A percentile compares a stretch with the other conserved stretches of the same genome.
These are phyloP conservation scores for Hanseniaspora gamundiae DNA, from an alignment of 1,139 yeast species.

Conservation along the genomic window DNA sequence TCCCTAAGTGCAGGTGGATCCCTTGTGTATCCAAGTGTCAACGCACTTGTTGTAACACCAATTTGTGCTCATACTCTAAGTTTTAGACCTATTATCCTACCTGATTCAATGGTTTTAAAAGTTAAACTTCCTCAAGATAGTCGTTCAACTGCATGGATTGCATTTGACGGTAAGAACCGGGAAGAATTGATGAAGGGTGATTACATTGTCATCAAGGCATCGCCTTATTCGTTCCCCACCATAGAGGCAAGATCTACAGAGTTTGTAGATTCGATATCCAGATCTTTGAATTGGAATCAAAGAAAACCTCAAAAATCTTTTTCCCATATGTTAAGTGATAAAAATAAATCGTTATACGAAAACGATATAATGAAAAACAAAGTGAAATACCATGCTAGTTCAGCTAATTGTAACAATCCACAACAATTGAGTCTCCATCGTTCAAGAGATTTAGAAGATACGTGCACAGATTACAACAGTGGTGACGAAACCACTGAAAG, in stretches of 20 bases:
- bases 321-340: constrained; percentile 37
- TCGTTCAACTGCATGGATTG: constrained; percentile 76
- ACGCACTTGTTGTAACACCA: constrained; percentile 82
- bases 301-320: constrained; percentile 76
- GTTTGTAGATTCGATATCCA: constrained; percentile 70
- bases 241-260: constrained; percentile 65
- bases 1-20: constrained; percentile 87
- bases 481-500: neutral
- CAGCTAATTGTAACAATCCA: neutral
- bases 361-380: constrained; percentile 8
- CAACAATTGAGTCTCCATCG: neutral
- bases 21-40: constrained; percentile 78
- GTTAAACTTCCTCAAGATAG: constrained; percentile 61
- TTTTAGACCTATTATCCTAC: constrained; percentile 74
- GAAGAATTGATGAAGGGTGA: constrained; percentile 62
- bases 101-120: constrained; percentile 71
- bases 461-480: neutral
- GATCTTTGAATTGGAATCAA: constrained; percentile 78
- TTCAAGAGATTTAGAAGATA: neutral
- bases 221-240: constrained; percentile 79
- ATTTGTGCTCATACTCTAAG: constrained; percentile 87
- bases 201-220: constrained; percentile 65
- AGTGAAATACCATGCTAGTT: neutral
- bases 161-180: constrained; percentile 76
- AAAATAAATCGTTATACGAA: constrained; percentile 31